Base-by-base conservation (phyloP, 345 rosid species). In the Camelina laxa region DNA sequence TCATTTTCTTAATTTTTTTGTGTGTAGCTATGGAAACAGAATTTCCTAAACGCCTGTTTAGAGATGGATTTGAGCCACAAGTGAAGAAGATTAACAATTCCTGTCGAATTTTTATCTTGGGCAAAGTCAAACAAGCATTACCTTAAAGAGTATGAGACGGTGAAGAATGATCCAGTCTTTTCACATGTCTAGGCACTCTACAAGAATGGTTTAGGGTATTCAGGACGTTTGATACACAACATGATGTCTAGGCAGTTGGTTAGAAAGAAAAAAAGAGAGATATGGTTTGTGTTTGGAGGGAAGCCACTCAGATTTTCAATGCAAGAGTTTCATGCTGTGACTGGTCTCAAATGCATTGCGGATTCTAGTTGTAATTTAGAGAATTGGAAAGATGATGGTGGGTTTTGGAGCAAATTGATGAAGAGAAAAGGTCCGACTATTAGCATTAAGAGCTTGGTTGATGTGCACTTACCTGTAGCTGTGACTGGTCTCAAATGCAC, bases 101-200 rank as follows among this genome's bases (percentile, higher is more conserved):
- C 1, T 51, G 7, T 0, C 0, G 3, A 51, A 20, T 5, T 5
- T 2, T n/a, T 50, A 1, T 50, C 0, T 20, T 50, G 3, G 0
- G 6, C 13, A 49, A 4, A 19, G 2, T 20, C 11, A 50, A 19
- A 6, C 1, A 50, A 9, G 22, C 24, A 49, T 9, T 49, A 6
- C 24, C 24, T 17, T n/a, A 19, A 0, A 0, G 13, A 49, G 2
- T 49, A 49, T 0, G 2, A 9, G 9, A 3, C 0, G 9, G 13
- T 49, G 27, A 50, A 20, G 7, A 50, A 0, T 0, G 27, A 50
- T 50, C 1, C 1, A 10, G 56, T 50, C 3, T 50, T 21, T 51
- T 15, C 57, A 10, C 8, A 51, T 20, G n/a, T 20, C 0, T 21
- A 21, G 21, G 19, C 19, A 14, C 1, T 55, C 27, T 0, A 14